Conservation (phyloP, 2,329 filamentous ascomycete species). For the Monilinia laxa region DNA sequence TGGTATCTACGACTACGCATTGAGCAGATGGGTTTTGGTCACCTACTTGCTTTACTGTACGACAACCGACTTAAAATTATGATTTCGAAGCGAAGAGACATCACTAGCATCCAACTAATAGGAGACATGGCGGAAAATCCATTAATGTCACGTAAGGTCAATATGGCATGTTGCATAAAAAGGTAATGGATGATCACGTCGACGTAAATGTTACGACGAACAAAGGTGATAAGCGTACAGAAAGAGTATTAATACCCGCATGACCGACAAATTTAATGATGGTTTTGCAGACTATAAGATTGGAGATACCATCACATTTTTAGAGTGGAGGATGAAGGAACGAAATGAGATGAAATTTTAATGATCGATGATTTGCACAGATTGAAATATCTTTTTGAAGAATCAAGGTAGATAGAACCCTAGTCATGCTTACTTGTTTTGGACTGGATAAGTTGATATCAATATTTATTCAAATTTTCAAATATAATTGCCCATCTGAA, state of each 20-base stretch:
- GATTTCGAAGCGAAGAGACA: not conserved
- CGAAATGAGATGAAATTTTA: not conserved
- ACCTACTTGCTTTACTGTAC: not conserved
- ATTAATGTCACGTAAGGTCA: not conserved
- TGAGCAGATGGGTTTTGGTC: not conserved
- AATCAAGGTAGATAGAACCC: no score
- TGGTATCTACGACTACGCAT: not conserved
- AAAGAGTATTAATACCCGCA: not conserved
- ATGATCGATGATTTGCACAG: not conserved
- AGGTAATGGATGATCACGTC: not conserved
- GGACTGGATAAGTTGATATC: no score
- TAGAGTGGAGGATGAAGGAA: not conserved
- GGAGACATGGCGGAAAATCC: not conserved
- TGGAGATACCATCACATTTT: not conserved
- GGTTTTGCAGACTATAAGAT: not conserved
- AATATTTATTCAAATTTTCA: no score
- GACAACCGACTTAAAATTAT: not conserved
- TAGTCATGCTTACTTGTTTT: no score
- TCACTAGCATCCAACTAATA: not conserved
- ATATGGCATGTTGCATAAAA: not conserved
- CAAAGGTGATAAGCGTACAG: not conserved
- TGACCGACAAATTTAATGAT: not conserved
- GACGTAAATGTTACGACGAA: not conserved
- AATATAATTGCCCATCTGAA: no score
- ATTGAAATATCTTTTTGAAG: no score